These are phyloP conservation scores for Fusarium goolgardi DNA, from an alignment of 2,329 filamentous ascomycete species.

Conservation along the genomic window DNA sequence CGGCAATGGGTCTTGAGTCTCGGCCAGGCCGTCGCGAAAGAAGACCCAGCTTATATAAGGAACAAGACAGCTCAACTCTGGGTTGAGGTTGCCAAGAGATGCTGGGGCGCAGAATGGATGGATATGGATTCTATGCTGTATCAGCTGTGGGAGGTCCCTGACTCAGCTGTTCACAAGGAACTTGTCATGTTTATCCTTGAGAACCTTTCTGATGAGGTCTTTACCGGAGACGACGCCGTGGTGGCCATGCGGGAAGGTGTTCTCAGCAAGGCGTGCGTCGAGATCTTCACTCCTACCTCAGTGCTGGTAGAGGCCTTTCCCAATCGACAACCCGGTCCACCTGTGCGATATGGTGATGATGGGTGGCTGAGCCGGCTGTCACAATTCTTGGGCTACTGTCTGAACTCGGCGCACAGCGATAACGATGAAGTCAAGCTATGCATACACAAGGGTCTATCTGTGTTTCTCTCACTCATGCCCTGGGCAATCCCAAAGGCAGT, in stretches of 20 bases:
- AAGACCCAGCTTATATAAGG: conserved; percentile 84
- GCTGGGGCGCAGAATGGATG: conserved; percentile 93
- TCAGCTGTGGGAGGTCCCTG: conserved; percentile 80
- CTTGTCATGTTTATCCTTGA: conserved; percentile 90
- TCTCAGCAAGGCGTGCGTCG: conserved; percentile 89
- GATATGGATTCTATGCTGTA: conserved; percentile 91
- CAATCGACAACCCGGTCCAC: conserved; percentile 73
- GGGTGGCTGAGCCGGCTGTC: conserved; percentile 88
- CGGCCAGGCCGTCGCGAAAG: conserved; percentile 74
- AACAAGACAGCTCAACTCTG: conserved; percentile 96
- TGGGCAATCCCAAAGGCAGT: conserved; percentile 92
- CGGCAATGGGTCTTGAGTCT: conserved; percentile 83
- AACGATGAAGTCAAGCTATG: conserved; percentile 76
- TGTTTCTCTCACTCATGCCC: conserved; percentile 81
- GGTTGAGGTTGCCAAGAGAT: conserved; percentile 93
- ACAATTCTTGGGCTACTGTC: conserved; percentile 77
- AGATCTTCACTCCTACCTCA: conserved; percentile 86
- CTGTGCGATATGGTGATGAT: conserved; percentile 80
- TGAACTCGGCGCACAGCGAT: conserved; percentile 72
- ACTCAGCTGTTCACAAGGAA: conserved; percentile 76
- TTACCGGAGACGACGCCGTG: conserved; percentile 88
- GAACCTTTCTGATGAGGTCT: conserved; percentile 92
- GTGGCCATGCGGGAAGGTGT: conserved; percentile 85
- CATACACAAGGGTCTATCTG: conserved; percentile 79
- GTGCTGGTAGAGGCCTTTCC: conserved; percentile 83